Conservation (phyloP, 371 early-diverging fungal species). For the Quaeritorhiza haematococci region DNA sequence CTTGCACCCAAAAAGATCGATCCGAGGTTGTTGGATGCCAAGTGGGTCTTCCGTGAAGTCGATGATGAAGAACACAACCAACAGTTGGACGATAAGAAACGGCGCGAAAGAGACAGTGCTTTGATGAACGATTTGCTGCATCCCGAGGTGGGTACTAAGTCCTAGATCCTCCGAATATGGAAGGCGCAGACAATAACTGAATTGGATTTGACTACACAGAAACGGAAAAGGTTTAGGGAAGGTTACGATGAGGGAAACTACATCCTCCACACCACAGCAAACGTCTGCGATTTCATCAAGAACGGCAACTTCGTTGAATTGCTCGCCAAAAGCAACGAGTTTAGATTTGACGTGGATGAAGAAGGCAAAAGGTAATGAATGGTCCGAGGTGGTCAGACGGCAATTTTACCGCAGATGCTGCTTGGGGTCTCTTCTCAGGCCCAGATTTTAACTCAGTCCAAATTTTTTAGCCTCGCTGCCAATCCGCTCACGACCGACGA, state of each 20-base stretch:
- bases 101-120: conserved; percentile 35
- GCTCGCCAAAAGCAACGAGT: conserved; percentile 68
- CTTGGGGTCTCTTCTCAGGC: neutral
- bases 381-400: neutral
- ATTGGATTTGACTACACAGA: conserved; percentile 24
- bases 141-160: conserved; percentile 50
- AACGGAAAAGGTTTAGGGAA: conserved; percentile 83
- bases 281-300: conserved; percentile 73
- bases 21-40: conserved; percentile 90
- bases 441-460: conserved; percentile 9
- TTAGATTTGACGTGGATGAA: conserved; percentile 65
- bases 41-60: conserved; percentile 89
- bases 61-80: conserved; percentile 39
- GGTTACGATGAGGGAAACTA: conserved; percentile 95
- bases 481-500: conserved; percentile 73
- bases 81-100: conserved; percentile 40
- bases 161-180: neutral
- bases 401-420: neutral
- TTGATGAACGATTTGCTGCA: conserved; percentile 67
- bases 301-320: conserved; percentile 70
- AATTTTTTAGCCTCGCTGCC: conserved; percentile 22
- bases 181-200: neutral
- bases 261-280: conserved; percentile 67
- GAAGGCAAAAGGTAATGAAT: conserved; percentile 8
- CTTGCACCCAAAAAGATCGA: conserved; percentile 94